A percentile compares a stretch with the other conserved stretches of the same genome.
Evolutionary conservation across 805 yeast species (phyloP).

Genomic region (Metschnikowia amazonensis): DNA sequence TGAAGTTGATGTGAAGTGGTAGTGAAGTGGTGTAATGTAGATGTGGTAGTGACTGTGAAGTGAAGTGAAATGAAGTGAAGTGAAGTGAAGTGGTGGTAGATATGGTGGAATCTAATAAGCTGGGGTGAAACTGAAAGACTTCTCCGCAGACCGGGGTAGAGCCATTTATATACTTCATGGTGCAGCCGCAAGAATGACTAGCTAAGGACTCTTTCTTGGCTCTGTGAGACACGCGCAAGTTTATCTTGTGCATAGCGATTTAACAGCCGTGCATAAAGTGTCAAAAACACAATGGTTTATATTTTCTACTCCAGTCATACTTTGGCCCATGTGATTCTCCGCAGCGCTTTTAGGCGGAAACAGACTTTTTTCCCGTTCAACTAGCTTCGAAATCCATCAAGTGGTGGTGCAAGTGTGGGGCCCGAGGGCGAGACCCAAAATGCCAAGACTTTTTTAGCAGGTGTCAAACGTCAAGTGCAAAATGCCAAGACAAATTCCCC

Average conservation of each 20-base stretch:
- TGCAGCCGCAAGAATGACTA: background rate
- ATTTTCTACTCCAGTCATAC: no score
- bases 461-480: constrained; percentile 15
- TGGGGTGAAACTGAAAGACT: no score
- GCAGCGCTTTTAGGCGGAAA: no score
- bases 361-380: no score
- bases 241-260: constrained; percentile 2
- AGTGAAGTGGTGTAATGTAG: no score
- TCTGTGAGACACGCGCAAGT: constrained; percentile 3
- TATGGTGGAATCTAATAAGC: no score
- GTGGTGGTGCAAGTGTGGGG: background rate
- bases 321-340: no score
- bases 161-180: constrained; percentile 2
- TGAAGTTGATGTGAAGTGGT: no score
- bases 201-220: constrained; percentile 4
- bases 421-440: background rate
- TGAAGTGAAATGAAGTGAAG: no score
- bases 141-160: no score
- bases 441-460: constrained; percentile 5
- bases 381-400: background rate
- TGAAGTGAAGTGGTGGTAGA: no score
- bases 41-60: no score
- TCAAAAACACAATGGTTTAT: background rate
- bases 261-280: constrained; percentile 3
- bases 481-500: constrained; percentile 13